Evolutionary conservation across 768 basidiomycete genomes (phyloP), one percentile per base, ranked within the genome.

Genomic region (Calocera cornea): DNA sequence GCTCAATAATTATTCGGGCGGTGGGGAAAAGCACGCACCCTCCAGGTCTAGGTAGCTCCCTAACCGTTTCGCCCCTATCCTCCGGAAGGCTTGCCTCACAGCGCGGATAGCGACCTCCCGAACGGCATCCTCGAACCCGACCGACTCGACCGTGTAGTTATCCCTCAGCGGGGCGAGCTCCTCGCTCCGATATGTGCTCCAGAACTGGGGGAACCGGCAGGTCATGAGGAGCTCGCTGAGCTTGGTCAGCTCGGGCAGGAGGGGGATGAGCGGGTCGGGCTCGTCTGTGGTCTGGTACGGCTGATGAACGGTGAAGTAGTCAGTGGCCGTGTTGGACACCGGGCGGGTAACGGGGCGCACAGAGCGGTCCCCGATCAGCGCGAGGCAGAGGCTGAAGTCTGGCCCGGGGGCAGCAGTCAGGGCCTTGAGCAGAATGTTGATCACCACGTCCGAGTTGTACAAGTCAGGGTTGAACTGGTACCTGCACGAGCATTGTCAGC

Each of bases 391-490:
- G 73, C 90, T 89, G 80, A 95, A 99, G 75, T 99, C 95, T 67
- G 95, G 90, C 50, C 88, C 83, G 36, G 93, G 92, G 64, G 87
- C 82, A 1, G 90, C 85, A 41, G 90, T 87, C 67, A 97, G 83
- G 31, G 93, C 83, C 80, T 95, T 95, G 76, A 95, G 83, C 74
- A 99, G 89, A 77, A 97, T 90, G 80, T 97, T 92, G 76, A 95
- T 83, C 72, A 94, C 89, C 24, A 95, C 90, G 74, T 95, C 92
- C 1, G 92, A 85, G 78, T 95, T 95, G 78, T 90, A 90, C 29
- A 95, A 83, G 75, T 91, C 87, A 36, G 91, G 85, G 79, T 97
- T 97, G 79, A 97, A 97, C 75, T 97, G 95, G 79, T 97, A 97
- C 64, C 92, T 95, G 72, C 17, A 69, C 64, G 31, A 34, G 41